Conservation (phyloP, 768 basidiomycete genomes). For the Amylocystis lapponica region DNA sequence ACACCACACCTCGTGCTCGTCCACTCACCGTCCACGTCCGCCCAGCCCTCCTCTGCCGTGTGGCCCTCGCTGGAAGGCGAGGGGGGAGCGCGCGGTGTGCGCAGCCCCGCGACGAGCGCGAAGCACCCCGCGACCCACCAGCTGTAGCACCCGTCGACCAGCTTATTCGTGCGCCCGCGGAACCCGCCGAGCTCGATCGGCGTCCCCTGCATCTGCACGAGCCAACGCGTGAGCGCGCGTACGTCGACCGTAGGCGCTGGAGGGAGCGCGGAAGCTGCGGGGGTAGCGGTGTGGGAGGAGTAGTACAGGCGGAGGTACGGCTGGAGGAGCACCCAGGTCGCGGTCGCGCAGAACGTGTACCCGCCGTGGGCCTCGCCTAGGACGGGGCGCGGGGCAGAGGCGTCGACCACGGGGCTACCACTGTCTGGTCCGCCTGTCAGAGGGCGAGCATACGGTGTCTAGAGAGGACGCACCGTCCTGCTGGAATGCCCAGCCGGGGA, state of each 20-base stretch:
- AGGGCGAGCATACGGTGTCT: no score
- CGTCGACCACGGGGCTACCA: constrained; percentile 6
- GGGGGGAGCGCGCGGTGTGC: constrained; percentile 20
- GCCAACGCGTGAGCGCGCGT: constrained; percentile 67
- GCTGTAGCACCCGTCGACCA: constrained; percentile 98
- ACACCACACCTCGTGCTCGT: no score
- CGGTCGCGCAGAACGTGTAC: constrained; percentile 91
- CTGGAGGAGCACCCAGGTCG: constrained; percentile 74
- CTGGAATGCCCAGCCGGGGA: constrained; percentile 21
- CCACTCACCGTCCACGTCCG: no score
- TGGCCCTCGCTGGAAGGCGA: no score
- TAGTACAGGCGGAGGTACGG: constrained; percentile 38
- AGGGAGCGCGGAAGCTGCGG: not conserved
- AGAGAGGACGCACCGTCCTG: constrained; percentile 60
- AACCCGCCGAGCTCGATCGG: constrained; percentile 89
- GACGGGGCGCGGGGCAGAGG: constrained; percentile 53
- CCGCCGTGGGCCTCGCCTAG: constrained; percentile 98
- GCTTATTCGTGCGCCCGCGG: constrained; percentile 89
- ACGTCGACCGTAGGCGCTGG: constrained; percentile 46
- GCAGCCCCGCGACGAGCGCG: constrained; percentile 59
- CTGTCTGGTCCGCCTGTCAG: no score
- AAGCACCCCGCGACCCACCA: constrained; percentile 98
- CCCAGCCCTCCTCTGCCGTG: no score
- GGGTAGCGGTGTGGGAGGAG: not conserved
- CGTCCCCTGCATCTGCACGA: constrained; percentile 77